A percentile compares a stretch with the other conserved stretches of the same genome.
phyloP scores from a whole-genome alignment of 2,329 filamentous ascomycete genomes.

The Hymenoscyphus albidus region DNA sequence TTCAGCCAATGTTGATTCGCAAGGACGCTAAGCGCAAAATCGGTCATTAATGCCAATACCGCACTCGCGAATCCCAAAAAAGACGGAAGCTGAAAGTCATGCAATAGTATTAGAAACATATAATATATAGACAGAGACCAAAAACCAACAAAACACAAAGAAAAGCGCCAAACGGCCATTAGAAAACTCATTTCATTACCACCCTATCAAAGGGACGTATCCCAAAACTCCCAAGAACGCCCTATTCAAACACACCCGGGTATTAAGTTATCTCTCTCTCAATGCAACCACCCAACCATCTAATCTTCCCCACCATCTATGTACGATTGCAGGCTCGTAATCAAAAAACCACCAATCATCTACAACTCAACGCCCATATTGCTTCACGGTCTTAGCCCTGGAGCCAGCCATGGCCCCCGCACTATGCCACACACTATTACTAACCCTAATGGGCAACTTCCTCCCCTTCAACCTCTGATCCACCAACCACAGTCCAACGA shows the following conservation, averaged over 20 bases:
- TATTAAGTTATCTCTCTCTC: neutral
- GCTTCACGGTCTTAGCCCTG: slow-evolving; percentile 26
- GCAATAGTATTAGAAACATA: no score
- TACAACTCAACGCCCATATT: neutral
- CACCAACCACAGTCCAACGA: slow-evolving; percentile 78
- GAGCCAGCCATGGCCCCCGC: slow-evolving; percentile 44
- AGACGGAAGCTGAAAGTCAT: no score
- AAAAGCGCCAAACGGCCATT: neutral
- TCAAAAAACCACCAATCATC: no score
- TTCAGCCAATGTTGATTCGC: no score
- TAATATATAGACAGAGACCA: neutral
- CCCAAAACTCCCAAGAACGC: neutral
- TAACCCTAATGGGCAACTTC: slow-evolving; percentile 69
- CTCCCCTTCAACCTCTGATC: slow-evolving; percentile 76
- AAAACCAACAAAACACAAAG: neutral
- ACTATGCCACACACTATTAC: slow-evolving; percentile 73
- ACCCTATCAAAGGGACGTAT: neutral
- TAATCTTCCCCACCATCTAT: neutral
- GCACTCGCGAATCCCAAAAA: no score
- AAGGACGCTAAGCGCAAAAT: no score
- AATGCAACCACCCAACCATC: neutral
- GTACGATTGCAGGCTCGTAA: no score
- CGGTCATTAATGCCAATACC: no score
- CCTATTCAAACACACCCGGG: neutral
- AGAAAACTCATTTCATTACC: neutral